phyloP scores from a whole-genome alignment of 768 basidiomycete genomes.

The Daedaleopsis sinensis region DNA sequence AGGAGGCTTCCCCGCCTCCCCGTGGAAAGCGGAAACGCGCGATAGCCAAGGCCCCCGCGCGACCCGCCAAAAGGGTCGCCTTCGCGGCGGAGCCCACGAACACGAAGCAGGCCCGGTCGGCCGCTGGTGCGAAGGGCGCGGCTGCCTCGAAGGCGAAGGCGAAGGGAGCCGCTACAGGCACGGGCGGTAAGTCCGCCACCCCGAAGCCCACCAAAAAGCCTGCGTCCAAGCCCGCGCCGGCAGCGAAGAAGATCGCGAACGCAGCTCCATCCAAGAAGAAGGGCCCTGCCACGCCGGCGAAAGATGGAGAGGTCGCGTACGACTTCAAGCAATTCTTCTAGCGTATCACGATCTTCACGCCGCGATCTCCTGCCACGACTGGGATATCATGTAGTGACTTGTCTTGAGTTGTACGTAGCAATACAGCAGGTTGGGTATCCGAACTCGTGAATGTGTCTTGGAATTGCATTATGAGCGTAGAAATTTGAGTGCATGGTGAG shows the following conservation, averaged over 20 bases:
- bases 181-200: not conserved
- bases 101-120: slow-evolving; percentile 29
- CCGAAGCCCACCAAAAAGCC: slow-evolving; percentile 3
- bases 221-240: slow-evolving; percentile 17
- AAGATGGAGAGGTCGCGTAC: slow-evolving; percentile 46
- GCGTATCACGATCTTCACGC: not conserved
- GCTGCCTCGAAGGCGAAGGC: slow-evolving; percentile 2
- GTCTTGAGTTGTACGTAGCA: too few species aligned
- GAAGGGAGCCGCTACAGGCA: not conserved
- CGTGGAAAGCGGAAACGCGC: slow-evolving; percentile 37
- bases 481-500: not conserved
- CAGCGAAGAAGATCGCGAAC: slow-evolving; percentile 39
- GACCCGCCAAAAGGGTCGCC: slow-evolving; percentile 38
- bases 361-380: too few species aligned
- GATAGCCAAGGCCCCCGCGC: slow-evolving; percentile 14
- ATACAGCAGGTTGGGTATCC: not conserved
- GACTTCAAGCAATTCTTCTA: slow-evolving; percentile 63
- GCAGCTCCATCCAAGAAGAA: slow-evolving; percentile 35
- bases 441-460: not conserved
- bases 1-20: slow-evolving; percentile 36
- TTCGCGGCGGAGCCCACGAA: slow-evolving; percentile 33
- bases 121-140: slow-evolving; percentile 25
- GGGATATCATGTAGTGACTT: too few species aligned
- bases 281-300: slow-evolving; percentile 24
- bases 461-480: not conserved